Conservation (phyloP, 2,329 filamentous ascomycete genomes). For the Hypoxylon sp. region DNA sequence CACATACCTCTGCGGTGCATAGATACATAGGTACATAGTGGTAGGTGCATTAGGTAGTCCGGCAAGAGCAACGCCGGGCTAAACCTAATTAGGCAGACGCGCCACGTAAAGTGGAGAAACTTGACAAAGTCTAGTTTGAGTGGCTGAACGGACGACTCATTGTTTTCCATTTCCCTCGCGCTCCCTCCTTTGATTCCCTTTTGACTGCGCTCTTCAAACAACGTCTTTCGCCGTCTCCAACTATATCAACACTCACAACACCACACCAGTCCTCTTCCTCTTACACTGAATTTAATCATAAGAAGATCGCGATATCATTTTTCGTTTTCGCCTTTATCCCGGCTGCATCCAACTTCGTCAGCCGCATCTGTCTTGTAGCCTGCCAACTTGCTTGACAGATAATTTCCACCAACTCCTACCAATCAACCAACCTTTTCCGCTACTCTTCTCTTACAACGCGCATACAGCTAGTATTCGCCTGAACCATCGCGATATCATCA, state of each 20-base stretch:
- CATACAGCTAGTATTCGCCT: slow-evolving; percentile 17
- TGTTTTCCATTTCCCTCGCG: slow-evolving; percentile 38
- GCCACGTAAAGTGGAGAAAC: slow-evolving; percentile 32
- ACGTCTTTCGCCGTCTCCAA: slow-evolving; percentile 25
- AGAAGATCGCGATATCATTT: slow-evolving; percentile 32
- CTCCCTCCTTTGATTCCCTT: slow-evolving; percentile 32
- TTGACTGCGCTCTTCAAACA: slow-evolving; percentile 29
- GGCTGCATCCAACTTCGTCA: slow-evolving; percentile 56
- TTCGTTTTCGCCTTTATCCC: slow-evolving; percentile 43
- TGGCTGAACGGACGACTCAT: slow-evolving; percentile 32
- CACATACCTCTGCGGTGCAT: neutral
- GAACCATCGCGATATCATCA: slow-evolving; percentile 25
- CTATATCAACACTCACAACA: slow-evolving; percentile 28
- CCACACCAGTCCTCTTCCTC: slow-evolving; percentile 30
- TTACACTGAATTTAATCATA: slow-evolving; percentile 38
- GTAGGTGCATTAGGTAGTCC: neutral
- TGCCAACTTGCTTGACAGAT: slow-evolving; percentile 30
- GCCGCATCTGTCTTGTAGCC: slow-evolving; percentile 43
- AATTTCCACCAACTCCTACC: slow-evolving; percentile 22
- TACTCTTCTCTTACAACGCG: slow-evolving; percentile 18
- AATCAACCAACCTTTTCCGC: slow-evolving; percentile 19
- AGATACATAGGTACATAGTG: neutral
- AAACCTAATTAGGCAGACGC: slow-evolving; percentile 6
- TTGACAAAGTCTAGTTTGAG: neutral
- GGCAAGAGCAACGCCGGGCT: neutral